Percentiles rank a stretch among this genome's conserved stretches.
Evolutionary conservation across 2,329 filamentous ascomycete species (phyloP).

Genomic region (Diaporthe ilicicola): DNA sequence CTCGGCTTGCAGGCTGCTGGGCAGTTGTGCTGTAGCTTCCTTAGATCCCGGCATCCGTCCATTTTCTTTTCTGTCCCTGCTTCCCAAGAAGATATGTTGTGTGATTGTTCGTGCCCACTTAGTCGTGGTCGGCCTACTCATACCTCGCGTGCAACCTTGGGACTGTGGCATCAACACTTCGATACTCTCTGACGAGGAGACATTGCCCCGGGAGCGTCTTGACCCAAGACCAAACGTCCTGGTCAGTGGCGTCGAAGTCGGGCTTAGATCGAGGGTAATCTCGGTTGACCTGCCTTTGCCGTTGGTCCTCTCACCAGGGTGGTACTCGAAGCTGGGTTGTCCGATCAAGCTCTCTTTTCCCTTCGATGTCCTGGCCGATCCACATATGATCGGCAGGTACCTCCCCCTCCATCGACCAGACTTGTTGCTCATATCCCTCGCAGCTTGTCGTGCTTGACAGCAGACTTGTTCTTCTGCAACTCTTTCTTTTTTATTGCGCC

Average conservation of each 20-base stretch:
- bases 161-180: background rate
- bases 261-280: constrained; percentile 17
- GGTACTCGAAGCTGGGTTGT: constrained; percentile 22
- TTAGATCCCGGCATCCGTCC: constrained; percentile 4
- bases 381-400: constrained; percentile 28
- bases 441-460: constrained; percentile 25
- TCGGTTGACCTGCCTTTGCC: constrained; percentile 10
- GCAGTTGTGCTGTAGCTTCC: background rate
- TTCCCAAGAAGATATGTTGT: background rate
- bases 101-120: background rate
- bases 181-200: background rate
- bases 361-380: constrained; percentile 21
- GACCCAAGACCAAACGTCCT: constrained; percentile 9
- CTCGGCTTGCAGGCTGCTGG: constrained; percentile 24
- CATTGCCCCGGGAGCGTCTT: constrained; percentile 2
- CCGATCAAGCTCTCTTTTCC: constrained; percentile 20
- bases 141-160: background rate
- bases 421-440: constrained; percentile 18
- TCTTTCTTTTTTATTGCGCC: constrained; percentile 27
- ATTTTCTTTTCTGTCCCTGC: constrained; percentile 13
- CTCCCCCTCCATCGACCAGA: background rate
- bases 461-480: constrained; percentile 25
- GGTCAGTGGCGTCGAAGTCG: constrained; percentile 6
- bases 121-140: background rate
- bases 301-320: constrained; percentile 24